Base-by-base conservation (phyloP, 257 asterid genomes). In the Przewalskia tangutica region DNA sequence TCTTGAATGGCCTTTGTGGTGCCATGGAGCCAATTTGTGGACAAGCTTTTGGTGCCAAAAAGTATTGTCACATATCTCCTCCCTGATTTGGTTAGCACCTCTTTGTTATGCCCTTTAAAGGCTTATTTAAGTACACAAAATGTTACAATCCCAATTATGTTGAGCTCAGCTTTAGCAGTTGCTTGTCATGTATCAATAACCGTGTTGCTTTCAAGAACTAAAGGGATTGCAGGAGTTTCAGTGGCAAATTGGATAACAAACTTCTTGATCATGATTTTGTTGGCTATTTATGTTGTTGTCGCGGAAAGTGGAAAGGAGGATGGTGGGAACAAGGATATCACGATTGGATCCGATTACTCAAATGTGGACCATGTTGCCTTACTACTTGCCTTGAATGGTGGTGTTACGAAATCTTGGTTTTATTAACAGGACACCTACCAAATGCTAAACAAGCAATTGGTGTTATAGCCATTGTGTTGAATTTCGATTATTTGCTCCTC, bases 11-110 rank as follows among this genome's bases (percentile, higher is more conserved):
- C 2, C 92, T 95, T 27, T 89, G 89, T 71, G 91, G 83, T n/a
- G 97, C 97, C 23, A 92, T 95, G 98, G 98, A 92, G 78, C 99
- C 98, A 2, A 90, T 95, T 23, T 93, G 98, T 82, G 99, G 99
- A 54, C 99, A 93, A 70, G 99, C 97, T 6, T 91, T 85, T 59
- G 99, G 99, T 1, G 97, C 97, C 62, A 90, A 86, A 68, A 95
- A 95, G 51, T 89, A 86, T 32, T 63, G 56, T 95, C 23, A 6
- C 90, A 2, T 88, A 84, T 63, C 94, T 95, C 75, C 89, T 93
- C 13, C 99, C 99, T 27, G 95, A 95, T 82, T 87, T 95, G 84
- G 80, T 86, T n/a, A 51, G 90, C 34, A 87, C 85, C 17, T 89
- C 98, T 1, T 82, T 95, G 1, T 73, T 94, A 3, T 89, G 94